These are phyloP conservation scores for Fagus sylvatica DNA, from an alignment of 306 rosid genomes.

Conservation along the genomic window DNA sequence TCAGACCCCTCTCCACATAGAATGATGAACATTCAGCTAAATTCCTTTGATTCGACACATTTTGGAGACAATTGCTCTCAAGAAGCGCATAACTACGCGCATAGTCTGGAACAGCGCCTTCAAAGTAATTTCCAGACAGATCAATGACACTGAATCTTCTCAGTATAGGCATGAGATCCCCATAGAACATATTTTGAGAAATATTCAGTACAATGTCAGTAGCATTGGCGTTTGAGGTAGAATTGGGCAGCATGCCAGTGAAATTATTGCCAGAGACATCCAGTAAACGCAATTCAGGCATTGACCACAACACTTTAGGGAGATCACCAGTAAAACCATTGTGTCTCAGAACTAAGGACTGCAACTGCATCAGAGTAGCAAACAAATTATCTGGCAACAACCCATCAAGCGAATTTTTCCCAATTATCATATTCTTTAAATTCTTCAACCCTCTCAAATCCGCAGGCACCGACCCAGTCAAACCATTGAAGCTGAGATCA, in stretches of 20 bases:
- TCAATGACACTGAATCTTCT: constrained; percentile 57
- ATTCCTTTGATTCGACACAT: constrained; percentile 54
- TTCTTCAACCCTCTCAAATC: constrained; percentile 55
- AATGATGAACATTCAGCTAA: constrained; percentile 56
- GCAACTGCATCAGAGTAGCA: constrained; percentile 43
- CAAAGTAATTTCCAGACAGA: constrained; percentile 71
- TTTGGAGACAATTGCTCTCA: constrained; percentile 67
- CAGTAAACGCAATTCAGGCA: constrained; percentile 58
- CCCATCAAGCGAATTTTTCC: constrained; percentile 56
- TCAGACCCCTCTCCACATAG: constrained; percentile 61
- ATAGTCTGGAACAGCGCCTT: constrained; percentile 59
- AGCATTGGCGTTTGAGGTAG: constrained; percentile 37
- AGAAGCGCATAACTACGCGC: constrained; percentile 45
- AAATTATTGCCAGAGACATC: constrained; percentile 75
- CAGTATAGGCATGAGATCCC: constrained; percentile 51
- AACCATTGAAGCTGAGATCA: constrained; percentile 73
- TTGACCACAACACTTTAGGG: constrained; percentile 59
- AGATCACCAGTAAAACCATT: constrained; percentile 58
- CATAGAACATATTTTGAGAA: constrained; percentile 72
- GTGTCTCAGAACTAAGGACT: constrained; percentile 49
- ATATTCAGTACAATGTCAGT: constrained; percentile 45
- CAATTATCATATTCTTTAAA: constrained; percentile 56
- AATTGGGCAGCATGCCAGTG: constrained; percentile 63
- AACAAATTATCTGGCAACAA: constrained; percentile 51
- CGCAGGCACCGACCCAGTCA: constrained; percentile 48